Base-by-base conservation (phyloP, 2,329 filamentous ascomycete genomes). In the Aspergillus sp. region DNA sequence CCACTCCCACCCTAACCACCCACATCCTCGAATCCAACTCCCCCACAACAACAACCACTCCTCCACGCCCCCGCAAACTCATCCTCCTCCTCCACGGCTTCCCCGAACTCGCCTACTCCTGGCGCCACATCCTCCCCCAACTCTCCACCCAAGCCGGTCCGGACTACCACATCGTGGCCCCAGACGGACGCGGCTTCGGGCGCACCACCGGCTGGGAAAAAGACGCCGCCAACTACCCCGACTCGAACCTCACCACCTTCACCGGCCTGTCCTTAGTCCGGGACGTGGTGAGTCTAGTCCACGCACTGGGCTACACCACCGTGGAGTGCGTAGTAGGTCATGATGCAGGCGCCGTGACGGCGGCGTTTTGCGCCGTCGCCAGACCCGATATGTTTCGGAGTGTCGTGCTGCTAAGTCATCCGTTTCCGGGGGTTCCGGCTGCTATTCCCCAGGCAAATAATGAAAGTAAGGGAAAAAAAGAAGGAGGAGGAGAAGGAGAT, bases 101-200 rank as follows among this genome's bases (percentile, higher is more conserved):
- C 63, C 88, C 88, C 1, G 88, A 90, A 69, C 78, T 91, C 2
- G 86, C 88, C 28, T 91, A 84, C 71, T 89, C 87, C 50, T 91
- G 88, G 87, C 84, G 88, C 55, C 85, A 87, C 58, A 75, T 89
- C 38, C 80, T 91, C 67, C 81, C 82, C 6, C 70, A 77, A 0
- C 77, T 91, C n/a, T 21, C 45, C 45, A 30, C 1, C 45, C 32
- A 36, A 36, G 85, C 87, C 5, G 73, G 76, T 0, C 79, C 81
- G 5, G 87, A 87, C 28, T 90, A 86, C 74, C 82, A 87, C 69
- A 87, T 87, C 56, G 84, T 90, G 2, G 87, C 88, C 1, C 85
- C 85, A 38, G 88, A 91, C 67, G 87, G 89, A 67, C 82, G 88
- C 52, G 88, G 88, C 7, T 90, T 89, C 64, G 88, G 88, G 10